Conservation (phyloP, 257 asterid genomes). For the Scutellaria baicalensis region DNA sequence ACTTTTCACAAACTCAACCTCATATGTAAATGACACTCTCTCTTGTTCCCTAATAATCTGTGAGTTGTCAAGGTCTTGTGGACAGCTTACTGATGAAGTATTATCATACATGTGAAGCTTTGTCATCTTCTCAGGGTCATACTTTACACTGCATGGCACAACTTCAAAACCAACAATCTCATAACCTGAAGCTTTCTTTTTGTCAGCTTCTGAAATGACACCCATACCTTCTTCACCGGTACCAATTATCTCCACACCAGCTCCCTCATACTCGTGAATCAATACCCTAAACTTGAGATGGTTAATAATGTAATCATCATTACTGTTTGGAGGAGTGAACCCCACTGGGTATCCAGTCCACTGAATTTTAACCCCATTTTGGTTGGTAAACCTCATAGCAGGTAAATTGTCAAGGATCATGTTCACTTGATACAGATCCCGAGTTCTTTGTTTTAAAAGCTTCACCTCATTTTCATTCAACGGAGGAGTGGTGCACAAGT, state of each 20-base stretch:
- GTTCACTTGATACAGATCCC: slow-evolving; percentile 75
- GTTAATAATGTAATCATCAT: slow-evolving; percentile 66
- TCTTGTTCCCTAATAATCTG: slow-evolving; percentile 65
- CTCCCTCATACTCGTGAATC: slow-evolving; percentile 77
- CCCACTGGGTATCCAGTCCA: slow-evolving; percentile 89
- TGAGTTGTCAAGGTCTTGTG: slow-evolving; percentile 51
- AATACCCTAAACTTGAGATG: slow-evolving; percentile 68
- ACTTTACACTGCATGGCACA: slow-evolving; percentile 66
- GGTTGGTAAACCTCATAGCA: slow-evolving; percentile 63
- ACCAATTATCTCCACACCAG: slow-evolving; percentile 64
- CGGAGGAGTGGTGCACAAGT: slow-evolving; percentile 59
- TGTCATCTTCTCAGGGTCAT: slow-evolving; percentile 60
- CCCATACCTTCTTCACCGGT: slow-evolving; percentile 77
- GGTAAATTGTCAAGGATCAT: slow-evolving; percentile 77
- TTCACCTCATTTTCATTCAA: slow-evolving; percentile 63
- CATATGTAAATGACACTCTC: slow-evolving; percentile 69
- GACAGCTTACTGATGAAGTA: slow-evolving; percentile 42
- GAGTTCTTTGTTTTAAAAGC: slow-evolving; percentile 74
- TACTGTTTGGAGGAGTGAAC: slow-evolving; percentile 53
- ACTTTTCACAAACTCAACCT: slow-evolving; percentile 73
- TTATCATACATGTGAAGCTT: slow-evolving; percentile 54
- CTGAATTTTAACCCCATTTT: slow-evolving; percentile 58
- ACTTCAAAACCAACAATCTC: slow-evolving; percentile 88
- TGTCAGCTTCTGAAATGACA: slow-evolving; percentile 61
- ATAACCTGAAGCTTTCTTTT: slow-evolving; percentile 58